Evolutionary conservation across 2,329 filamentous ascomycete genomes (phyloP), one percentile per base, ranked within the genome.

Genomic region (Metarhizium guizhouense): DNA sequence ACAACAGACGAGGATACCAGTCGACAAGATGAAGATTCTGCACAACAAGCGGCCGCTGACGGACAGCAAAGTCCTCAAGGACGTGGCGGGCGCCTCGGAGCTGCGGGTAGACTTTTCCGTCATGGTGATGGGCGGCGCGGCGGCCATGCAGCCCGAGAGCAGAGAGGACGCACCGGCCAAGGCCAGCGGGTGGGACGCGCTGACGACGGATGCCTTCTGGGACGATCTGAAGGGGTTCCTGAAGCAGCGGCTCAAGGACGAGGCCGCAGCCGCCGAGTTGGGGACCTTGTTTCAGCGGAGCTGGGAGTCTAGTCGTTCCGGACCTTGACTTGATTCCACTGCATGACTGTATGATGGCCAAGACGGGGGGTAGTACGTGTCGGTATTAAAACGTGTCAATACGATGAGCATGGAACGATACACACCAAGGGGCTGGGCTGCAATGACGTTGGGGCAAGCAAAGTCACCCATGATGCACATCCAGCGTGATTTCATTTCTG

Each of bases 1-100:
- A 2, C 69, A 75, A 16, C 77, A 87, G 61, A 81, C 86, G 5
- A 75, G 78, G 30, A 79, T 88, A 56, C 79, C 84, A 3, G 72
- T 82, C n/a, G 83, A 86, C 43, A 96, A 95, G 76, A 83, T 97
- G 68, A 91, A 92, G 74, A 73, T 99, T 10, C 74, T 99, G 59
- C 82, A 87, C 67, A 88, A 88, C 70, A 95, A 94, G 76, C 95
- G 96, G 71, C 93, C 93, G 0, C 82, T 90, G 0, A 68, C 80
- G 0, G 90, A 95, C 65, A 83, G 79, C 61, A 94, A 93, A 74
- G 84, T 87, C 1, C 72, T 96, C 6, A 82, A 82, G 56, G 92
- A 96, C 56, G 67, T 95, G 0, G 62, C 92, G 1, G 77, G 76
- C 0, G 82, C 81, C 48, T 58, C 61, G 0, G 65, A 67, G 3